Conservation (phyloP, 2,329 filamentous ascomycete species). For the Monosporascus sp. region DNA sequence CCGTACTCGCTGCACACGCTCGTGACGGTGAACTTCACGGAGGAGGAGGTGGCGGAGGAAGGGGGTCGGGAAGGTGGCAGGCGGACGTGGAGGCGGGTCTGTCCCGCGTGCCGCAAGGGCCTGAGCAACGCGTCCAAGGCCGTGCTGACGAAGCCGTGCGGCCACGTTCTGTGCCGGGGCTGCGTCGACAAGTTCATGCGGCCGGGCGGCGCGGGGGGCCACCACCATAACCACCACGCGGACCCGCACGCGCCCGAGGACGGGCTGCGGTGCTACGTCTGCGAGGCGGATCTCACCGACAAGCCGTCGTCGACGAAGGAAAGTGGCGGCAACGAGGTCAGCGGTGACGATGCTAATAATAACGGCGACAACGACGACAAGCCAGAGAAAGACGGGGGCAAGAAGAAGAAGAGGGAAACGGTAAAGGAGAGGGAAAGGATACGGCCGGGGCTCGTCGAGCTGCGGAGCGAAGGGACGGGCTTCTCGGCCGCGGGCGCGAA, state of each 20-base stretch:
- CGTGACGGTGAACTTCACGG: constrained; percentile 70
- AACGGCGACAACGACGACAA: constrained; percentile 31
- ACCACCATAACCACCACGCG: constrained; percentile 48
- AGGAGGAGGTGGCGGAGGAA: constrained; percentile 54
- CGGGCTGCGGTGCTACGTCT: constrained; percentile 73
- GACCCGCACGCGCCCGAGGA: constrained; percentile 23
- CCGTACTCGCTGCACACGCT: constrained; percentile 73
- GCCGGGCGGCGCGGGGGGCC: constrained; percentile 35
- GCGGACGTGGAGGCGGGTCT: constrained; percentile 38
- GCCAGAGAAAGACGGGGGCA: too few relatives aligned
- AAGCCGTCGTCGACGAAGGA: constrained; percentile 30
- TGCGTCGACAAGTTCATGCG: constrained; percentile 82
- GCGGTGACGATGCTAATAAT: constrained; percentile 22
- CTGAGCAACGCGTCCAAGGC: constrained; percentile 80
- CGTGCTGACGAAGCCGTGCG: constrained; percentile 79
- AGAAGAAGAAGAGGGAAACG: constrained; percentile 39
- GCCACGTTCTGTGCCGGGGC: constrained; percentile 82
- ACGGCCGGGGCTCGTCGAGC: constrained; percentile 68
- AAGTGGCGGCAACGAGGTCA: constrained; percentile 28
- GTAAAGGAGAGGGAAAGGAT: constrained; percentile 48
- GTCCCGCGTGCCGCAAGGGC: constrained; percentile 79
- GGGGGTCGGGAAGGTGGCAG: constrained; percentile 22
- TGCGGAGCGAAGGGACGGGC: constrained; percentile 83
- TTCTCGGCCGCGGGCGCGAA: constrained; percentile 86
- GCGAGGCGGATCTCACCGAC: constrained; percentile 68